These are phyloP conservation scores for Aspergillus brunneoviolaceus DNA, from an alignment of 2,329 filamentous ascomycete species.

Conservation along the genomic window DNA sequence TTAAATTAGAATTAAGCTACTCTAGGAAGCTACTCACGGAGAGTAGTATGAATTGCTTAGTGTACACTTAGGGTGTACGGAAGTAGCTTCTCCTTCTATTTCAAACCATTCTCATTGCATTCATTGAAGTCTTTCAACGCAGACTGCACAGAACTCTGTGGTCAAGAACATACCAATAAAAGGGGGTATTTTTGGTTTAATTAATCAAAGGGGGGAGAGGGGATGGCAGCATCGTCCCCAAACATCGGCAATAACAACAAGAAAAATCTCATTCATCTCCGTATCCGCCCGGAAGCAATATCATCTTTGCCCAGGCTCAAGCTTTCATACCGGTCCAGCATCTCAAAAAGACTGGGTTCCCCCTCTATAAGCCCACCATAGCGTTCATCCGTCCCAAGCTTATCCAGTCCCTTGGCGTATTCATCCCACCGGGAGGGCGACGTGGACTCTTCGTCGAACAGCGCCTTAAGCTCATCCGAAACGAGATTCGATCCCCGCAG, in stretches of 20 bases:
- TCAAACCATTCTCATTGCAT: no score
- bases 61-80: no score
- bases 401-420: slow-evolving; percentile 35
- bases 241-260: no score
- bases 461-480: slow-evolving; percentile 33
- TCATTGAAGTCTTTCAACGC: no score
- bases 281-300: slow-evolving; percentile 22
- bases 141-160: no score
- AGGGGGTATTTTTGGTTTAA: no score
- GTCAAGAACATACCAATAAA: no score
- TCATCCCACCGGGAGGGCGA: slow-evolving; percentile 27
- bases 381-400: slow-evolving; percentile 33
- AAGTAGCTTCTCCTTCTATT: no score
- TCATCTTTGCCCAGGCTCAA: slow-evolving; percentile 39
- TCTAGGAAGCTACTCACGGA: no score
- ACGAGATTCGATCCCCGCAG: slow-evolving; percentile 24
- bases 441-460: slow-evolving; percentile 31
- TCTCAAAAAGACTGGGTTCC: slow-evolving; percentile 31
- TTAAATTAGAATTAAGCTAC: no score
- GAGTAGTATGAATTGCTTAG: no score
- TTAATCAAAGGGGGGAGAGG: not conserved
- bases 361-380: slow-evolving; percentile 27
- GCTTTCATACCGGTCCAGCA: slow-evolving; percentile 41
- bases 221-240: not conserved
- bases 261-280: not conserved